Percentiles rank a stretch among this genome's conserved stretches.
Conservation (phyloP, 1,284 basidiomycete species). For the Leccinum holopus region DNA sequence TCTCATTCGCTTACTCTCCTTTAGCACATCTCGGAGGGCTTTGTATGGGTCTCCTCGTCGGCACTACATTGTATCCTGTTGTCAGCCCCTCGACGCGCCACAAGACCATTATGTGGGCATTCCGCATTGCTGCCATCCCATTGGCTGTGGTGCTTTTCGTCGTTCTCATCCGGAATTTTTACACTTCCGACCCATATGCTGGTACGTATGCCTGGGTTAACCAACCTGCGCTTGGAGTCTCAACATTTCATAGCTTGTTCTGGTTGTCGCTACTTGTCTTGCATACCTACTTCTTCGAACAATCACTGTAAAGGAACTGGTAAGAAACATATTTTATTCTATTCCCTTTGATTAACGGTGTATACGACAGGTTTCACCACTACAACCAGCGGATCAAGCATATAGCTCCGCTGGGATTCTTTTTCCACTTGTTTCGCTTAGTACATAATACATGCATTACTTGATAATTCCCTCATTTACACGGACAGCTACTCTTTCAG, state of each 20-base stretch:
- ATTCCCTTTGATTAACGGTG: slow-evolving; percentile 7
- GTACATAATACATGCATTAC: not conserved
- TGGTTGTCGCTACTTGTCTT: slow-evolving; percentile 89
- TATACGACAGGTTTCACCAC: slow-evolving; percentile 29
- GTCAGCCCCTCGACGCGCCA: slow-evolving; percentile 78
- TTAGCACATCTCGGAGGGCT: slow-evolving; percentile 77
- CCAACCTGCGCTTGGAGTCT: not conserved
- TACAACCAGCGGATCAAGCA: slow-evolving; percentile 32
- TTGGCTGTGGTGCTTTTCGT: slow-evolving; percentile 80
- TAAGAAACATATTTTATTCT: slow-evolving; percentile 26
- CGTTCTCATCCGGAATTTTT: slow-evolving; percentile 85
- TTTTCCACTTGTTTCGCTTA: not conserved
- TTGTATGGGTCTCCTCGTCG: slow-evolving; percentile 81
- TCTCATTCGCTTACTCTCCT: slow-evolving; percentile 5
- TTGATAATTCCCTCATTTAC: not conserved
- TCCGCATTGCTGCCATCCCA: slow-evolving; percentile 73
- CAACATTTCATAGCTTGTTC: slow-evolving; percentile 60
- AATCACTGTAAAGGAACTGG: slow-evolving; percentile 73
- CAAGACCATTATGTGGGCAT: slow-evolving; percentile 69
- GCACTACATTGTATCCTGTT: slow-evolving; percentile 85
- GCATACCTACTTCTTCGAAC: slow-evolving; percentile 77
- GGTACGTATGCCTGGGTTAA: slow-evolving; percentile 43
- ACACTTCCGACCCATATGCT: slow-evolving; percentile 78
- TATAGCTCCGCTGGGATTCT: slow-evolving; percentile 16
- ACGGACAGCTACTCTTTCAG: not conserved